phyloP scores from a whole-genome alignment of 2,329 filamentous ascomycete species.

The Myriosclerotinia scirpicola region DNA sequence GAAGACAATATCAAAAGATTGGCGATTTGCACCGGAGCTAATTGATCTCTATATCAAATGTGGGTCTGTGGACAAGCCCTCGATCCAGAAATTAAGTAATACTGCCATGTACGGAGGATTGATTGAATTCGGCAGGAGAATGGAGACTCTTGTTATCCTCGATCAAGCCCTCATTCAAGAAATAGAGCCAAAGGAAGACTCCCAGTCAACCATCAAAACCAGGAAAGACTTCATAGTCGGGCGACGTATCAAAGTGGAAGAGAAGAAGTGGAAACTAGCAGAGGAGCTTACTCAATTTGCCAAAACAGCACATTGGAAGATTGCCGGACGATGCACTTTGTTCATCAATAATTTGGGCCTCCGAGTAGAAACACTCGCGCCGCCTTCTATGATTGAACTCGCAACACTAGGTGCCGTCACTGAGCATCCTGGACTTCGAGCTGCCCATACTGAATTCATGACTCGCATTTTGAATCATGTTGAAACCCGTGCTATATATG shows the following conservation, averaged over 20 bases:
- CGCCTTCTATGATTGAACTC: constrained; percentile 77
- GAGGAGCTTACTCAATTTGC: constrained; percentile 78
- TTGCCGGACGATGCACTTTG: constrained; percentile 82
- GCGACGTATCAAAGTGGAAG: constrained; percentile 75
- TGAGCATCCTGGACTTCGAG: constrained; percentile 80
- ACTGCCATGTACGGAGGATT: constrained; percentile 75
- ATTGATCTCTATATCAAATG: constrained; percentile 89
- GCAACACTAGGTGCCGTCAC: constrained; percentile 83
- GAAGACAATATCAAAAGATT: constrained; percentile 86
- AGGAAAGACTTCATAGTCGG: constrained; percentile 73
- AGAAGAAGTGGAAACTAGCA: constrained; percentile 77
- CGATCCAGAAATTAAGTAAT: constrained; percentile 84
- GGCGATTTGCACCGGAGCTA: constrained; percentile 89
- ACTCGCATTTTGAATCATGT: constrained; percentile 77
- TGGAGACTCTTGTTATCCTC: constrained; percentile 82
- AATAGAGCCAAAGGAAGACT: constrained; percentile 23
- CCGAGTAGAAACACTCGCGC: constrained; percentile 86
- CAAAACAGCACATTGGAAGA: constrained; percentile 89
- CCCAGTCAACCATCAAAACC: constrained; percentile 54
- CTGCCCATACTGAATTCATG: constrained; percentile 78
- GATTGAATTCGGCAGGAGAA: constrained; percentile 86
- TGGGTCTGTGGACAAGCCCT: constrained; percentile 86
- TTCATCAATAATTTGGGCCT: constrained; percentile 89
- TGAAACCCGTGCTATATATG: constrained; percentile 81
- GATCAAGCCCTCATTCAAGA: constrained; percentile 67